Percentiles rank a stretch among this genome's conserved stretches.
Evolutionary conservation across 2,329 filamentous ascomycete genomes (phyloP).

Genomic region (Akanthomyces lecanii): DNA sequence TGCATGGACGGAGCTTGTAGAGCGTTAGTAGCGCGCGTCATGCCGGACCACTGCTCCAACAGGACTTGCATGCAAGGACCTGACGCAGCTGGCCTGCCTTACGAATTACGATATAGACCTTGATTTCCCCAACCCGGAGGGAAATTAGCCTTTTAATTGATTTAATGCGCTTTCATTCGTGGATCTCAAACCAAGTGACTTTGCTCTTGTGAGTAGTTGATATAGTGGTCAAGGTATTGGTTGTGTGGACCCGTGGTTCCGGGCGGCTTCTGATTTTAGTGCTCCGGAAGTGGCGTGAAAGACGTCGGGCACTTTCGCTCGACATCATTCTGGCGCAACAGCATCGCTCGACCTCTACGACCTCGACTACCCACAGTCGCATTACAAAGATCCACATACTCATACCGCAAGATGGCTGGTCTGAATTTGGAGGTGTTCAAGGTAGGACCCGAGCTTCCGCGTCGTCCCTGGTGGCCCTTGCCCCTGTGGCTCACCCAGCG

Average conservation of each 20-base stretch:
- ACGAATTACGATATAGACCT: conserved; percentile 7
- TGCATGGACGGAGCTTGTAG: not conserved
- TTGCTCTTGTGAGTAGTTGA: not conserved
- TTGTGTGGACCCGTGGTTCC: not conserved
- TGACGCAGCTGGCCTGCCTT: conserved; percentile 1
- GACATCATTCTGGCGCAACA: not conserved
- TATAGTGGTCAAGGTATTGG: not conserved
- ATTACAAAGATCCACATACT: not conserved
- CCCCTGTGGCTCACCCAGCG: not conserved
- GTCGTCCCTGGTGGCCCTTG: not conserved
- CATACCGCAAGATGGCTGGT: conserved; percentile 58
- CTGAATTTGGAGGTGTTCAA: conserved; percentile 95
- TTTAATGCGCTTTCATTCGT: not conserved
- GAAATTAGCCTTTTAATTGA: not conserved
- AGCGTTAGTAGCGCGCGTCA: not conserved
- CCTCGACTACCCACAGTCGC: not conserved
- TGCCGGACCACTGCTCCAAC: not conserved
- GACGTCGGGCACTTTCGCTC: not conserved
- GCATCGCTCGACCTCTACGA: not conserved
- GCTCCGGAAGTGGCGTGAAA: conserved; percentile 2
- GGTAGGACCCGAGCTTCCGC: conserved; percentile 44
- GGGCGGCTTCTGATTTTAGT: conserved; percentile 2
- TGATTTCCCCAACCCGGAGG: not conserved
- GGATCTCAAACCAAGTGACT: not conserved
- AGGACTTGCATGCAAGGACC: not conserved